Evolutionary conservation across 345 rosid species (phyloP).

Genomic region (Bruguiera parviflora): DNA sequence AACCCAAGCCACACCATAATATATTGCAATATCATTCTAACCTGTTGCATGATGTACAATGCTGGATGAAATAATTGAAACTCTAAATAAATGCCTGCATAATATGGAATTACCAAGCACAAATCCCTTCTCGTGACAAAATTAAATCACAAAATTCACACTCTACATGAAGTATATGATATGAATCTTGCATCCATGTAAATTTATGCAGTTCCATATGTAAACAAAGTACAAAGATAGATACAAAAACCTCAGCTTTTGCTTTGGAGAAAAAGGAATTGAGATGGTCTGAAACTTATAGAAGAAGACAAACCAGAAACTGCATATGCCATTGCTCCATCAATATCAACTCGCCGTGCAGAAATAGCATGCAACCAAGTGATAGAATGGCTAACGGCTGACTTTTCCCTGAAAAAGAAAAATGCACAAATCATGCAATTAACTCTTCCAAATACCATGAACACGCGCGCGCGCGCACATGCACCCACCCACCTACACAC

Average conservation of each 20-base stretch:
- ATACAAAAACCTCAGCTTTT: constrained; percentile 24
- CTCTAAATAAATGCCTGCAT: neutral
- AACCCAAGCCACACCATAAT: no score
- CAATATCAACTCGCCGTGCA: constrained; percentile 51
- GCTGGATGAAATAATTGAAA: neutral
- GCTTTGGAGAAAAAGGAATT: constrained; percentile 36
- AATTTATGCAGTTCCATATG: no score
- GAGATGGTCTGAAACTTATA: no score
- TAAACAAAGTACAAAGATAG: no score
- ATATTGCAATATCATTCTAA: neutral
- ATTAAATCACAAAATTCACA: constrained; percentile 21
- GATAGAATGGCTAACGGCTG: constrained; percentile 77
- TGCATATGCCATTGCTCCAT: constrained; percentile 74
- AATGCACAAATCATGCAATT: neutral
- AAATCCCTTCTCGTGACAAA: neutral
- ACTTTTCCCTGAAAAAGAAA: constrained; percentile 54
- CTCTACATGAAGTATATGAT: no score
- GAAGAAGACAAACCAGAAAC: constrained; percentile 52
- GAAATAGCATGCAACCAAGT: constrained; percentile 74
- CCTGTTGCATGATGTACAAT: neutral
- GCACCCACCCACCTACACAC: no score
- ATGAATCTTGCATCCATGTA: no score
- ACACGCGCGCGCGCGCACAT: no score
- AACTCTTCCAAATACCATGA: neutral
- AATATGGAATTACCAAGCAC: neutral